Conservation (phyloP, 75 land plant species). For the Pseudotsuga menziesii region DNA sequence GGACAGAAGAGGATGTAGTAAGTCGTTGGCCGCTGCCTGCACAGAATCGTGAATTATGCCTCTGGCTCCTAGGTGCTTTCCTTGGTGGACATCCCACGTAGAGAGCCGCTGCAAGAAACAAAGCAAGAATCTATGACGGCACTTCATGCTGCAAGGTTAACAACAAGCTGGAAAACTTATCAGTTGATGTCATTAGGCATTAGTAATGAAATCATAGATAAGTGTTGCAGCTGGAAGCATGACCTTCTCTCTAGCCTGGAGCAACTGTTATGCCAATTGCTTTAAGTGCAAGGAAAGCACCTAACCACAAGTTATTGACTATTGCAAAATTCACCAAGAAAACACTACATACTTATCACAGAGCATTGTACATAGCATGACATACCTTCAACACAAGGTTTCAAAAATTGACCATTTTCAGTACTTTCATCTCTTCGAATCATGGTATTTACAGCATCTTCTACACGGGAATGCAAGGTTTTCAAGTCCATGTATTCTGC, state of each 20-base stretch:
- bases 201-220: neutral
- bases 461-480: slow-evolving; percentile 52
- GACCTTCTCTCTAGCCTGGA: neutral
- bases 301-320: neutral
- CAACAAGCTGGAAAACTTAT: neutral
- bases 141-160: neutral
- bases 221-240: neutral
- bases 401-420: slow-evolving; percentile 46
- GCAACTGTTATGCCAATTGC: neutral
- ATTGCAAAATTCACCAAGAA: neutral
- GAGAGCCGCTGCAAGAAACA: slow-evolving; percentile 41
- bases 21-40: slow-evolving; percentile 10
- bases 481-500: slow-evolving; percentile 73
- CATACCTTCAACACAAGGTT: slow-evolving; percentile 92
- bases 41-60: slow-evolving; percentile 28
- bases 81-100: slow-evolving; percentile 47
- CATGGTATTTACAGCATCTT: slow-evolving; percentile 80
- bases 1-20: neutral
- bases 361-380: neutral
- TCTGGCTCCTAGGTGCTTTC: slow-evolving; percentile 44
- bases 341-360: neutral
- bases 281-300: neutral
- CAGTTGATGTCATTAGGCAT: neutral
- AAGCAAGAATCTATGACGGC: slow-evolving; percentile 27
- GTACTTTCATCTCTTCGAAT: slow-evolving; percentile 70